A percentile compares a stretch with the other conserved stretches of the same genome.
Conservation (phyloP, 306 rosid genomes). For the Sechiopsis laciniata region DNA sequence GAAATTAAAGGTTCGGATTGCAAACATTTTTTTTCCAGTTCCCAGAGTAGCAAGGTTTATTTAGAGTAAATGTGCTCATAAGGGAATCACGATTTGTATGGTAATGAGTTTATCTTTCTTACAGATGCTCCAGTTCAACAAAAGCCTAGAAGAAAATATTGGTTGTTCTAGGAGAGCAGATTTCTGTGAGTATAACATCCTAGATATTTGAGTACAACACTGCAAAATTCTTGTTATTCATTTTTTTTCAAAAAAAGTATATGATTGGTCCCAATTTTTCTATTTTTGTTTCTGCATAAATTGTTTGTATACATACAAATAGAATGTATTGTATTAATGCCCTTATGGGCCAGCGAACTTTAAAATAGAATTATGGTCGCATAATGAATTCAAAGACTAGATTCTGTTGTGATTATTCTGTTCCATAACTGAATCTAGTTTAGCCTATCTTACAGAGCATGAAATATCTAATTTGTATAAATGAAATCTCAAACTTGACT, state of each 20-base stretch:
- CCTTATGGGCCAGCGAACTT: not conserved
- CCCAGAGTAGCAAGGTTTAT: not conserved
- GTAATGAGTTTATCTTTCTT: slow-evolving; percentile 21
- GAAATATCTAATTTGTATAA: not conserved
- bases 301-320: not conserved
- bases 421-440: not conserved
- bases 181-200: not conserved
- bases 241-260: not conserved
- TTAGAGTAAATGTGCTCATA: not conserved
- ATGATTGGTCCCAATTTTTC: not conserved
- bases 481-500: slow-evolving; percentile 1
- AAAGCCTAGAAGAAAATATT: slow-evolving; percentile 68
- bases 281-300: not conserved
- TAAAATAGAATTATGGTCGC: not conserved
- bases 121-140: slow-evolving; percentile 59
- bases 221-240: slow-evolving; percentile 19
- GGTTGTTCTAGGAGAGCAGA: slow-evolving; percentile 56
- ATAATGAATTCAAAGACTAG: no score
- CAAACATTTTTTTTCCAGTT: not conserved
- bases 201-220: slow-evolving; percentile 4
- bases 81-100: slow-evolving; percentile 5
- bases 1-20: slow-evolving; percentile 42
- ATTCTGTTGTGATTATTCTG: no score
- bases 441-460: not conserved
- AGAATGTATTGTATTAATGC: not conserved